Base-by-base conservation (phyloP, 352 stramenopile species). In the Phytophthora hybrid region DNA sequence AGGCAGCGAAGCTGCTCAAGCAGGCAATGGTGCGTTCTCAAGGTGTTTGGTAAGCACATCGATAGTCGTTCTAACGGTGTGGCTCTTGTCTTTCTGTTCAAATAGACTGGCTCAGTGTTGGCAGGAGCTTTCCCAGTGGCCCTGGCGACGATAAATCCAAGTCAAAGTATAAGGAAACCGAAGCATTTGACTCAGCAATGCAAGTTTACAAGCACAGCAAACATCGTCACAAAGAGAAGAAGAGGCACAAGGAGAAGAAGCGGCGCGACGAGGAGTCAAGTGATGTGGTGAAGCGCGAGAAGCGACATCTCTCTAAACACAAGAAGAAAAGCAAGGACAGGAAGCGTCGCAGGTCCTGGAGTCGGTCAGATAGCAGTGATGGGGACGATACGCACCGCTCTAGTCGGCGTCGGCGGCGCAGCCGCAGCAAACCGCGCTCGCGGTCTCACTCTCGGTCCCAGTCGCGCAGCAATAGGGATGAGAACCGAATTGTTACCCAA, bases 31-130 rank as follows among this genome's bases (percentile, higher is more conserved):
- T 69, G 14, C 10, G 59, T 23, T 59, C 18, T 13, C 5, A 18
- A 32, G 13, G 10, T 29, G 34, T 9, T 55, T 65, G 26, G 2
- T 10, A 10, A 5, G n/a, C 0, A 21, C 16, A 1, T n/a, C 16
- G 5, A n/a, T 2, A 1, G 1, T 6, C n/a, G 46, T 18, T 6
- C 7, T 29, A 5, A 52, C 18, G 5, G 3, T 29, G 47, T 5
- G n/a, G 4, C 31, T 31, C 3, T 52, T 1, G 5, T 64, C n/a
- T 37, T 47, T 59, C 18, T 18, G 5, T 3, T 75, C 4, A 18
- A n/a, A 9, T 63, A 90, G 83, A 85, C 59, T 91, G 84, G 84
- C 74, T 91, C 34, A 78, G 51, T 29, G 49, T 74, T 51, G 75
- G 75, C 26, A 82, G 77, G 63, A 82, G 75, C 26, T 82, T 82